Evolutionary conservation across 768 basidiomycete species (phyloP).

Genomic region (Pleurotus giganteus): DNA sequence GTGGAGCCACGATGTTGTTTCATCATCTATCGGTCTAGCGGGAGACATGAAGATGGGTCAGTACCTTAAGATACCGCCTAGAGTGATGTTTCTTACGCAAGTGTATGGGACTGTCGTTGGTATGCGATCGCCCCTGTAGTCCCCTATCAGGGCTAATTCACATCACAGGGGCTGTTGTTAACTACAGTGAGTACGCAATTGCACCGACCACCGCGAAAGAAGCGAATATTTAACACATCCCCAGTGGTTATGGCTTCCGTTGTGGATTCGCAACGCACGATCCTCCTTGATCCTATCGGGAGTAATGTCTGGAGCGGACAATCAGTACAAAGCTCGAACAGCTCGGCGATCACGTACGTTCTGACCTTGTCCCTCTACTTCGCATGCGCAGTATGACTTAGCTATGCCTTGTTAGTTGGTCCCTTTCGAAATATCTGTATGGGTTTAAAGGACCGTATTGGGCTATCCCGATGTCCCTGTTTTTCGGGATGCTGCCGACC

Average conservation of each 20-base stretch:
- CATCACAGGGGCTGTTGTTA: slow-evolving; percentile 31
- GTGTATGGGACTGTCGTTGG: slow-evolving; percentile 62
- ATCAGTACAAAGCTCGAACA: slow-evolving; percentile 49
- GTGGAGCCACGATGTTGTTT: slow-evolving; percentile 64
- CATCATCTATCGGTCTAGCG: slow-evolving; percentile 50
- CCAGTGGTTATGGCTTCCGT: slow-evolving; percentile 58
- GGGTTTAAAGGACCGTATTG: slow-evolving; percentile 53
- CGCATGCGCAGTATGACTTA: slow-evolving; percentile 36
- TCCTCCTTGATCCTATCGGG: slow-evolving; percentile 48
- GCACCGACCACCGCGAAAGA: too few relatives aligned
- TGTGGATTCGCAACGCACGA: slow-evolving; percentile 51
- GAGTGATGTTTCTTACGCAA: slow-evolving; percentile 40
- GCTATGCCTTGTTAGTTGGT: slow-evolving; percentile 51
- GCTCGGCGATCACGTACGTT: slow-evolving; percentile 47
- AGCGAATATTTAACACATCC: too few relatives aligned
- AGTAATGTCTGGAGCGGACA: slow-evolving; percentile 65
- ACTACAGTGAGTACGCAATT: slow-evolving; percentile 37
- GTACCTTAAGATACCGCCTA: slow-evolving; percentile 8
- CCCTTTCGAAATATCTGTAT: slow-evolving; percentile 58
- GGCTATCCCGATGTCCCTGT: slow-evolving; percentile 48
- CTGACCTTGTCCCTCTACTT: background rate
- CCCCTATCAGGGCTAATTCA: background rate
- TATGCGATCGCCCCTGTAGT: slow-evolving; percentile 14
- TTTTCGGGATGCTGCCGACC: slow-evolving; percentile 53
- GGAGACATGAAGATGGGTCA: slow-evolving; percentile 65